phyloP scores from a whole-genome alignment of 2,329 filamentous ascomycete genomes.

The Parascedosporium putredinis region DNA sequence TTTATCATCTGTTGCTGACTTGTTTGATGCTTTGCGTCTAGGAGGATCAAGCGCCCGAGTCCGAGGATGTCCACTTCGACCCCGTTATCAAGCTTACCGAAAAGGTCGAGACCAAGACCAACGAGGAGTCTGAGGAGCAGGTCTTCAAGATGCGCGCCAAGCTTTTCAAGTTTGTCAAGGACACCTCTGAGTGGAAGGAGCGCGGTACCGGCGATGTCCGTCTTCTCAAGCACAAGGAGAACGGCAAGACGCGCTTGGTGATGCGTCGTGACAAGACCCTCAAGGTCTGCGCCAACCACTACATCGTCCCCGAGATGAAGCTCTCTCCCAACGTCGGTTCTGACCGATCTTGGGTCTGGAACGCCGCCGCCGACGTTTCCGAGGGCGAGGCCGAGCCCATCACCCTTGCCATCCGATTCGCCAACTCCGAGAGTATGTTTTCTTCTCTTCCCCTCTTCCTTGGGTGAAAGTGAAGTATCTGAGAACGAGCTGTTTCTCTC shows the following conservation, averaged over 20 bases:
- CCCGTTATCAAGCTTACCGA: slow-evolving; percentile 93
- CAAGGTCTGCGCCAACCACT: slow-evolving; percentile 99
- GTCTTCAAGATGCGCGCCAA: slow-evolving; percentile 99
- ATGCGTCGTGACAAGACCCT: slow-evolving; percentile 99
- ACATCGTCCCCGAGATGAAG: slow-evolving; percentile 98
- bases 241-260: slow-evolving; percentile 91
- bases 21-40: slow-evolving; percentile 2
- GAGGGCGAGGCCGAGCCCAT: slow-evolving; percentile 95
- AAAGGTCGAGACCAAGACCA: slow-evolving; percentile 94
- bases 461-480: no score
- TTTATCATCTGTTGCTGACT: not conserved
- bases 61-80: slow-evolving; percentile 92
- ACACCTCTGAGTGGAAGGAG: slow-evolving; percentile 96
- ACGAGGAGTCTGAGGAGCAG: slow-evolving; percentile 96
- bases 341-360: slow-evolving; percentile 99
- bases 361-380: slow-evolving; percentile 91
- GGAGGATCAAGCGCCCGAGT: slow-evolving; percentile 71
- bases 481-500: no score
- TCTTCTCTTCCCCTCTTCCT: no score
- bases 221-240: slow-evolving; percentile 97
- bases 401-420: slow-evolving; percentile 93
- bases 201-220: slow-evolving; percentile 93
- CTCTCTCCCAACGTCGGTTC: slow-evolving; percentile 95
- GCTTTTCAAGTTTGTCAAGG: slow-evolving; percentile 95
- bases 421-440: slow-evolving; percentile 89